Conservation (phyloP, 139 green algal genomes). For the Micromonas pusilla region DNA sequence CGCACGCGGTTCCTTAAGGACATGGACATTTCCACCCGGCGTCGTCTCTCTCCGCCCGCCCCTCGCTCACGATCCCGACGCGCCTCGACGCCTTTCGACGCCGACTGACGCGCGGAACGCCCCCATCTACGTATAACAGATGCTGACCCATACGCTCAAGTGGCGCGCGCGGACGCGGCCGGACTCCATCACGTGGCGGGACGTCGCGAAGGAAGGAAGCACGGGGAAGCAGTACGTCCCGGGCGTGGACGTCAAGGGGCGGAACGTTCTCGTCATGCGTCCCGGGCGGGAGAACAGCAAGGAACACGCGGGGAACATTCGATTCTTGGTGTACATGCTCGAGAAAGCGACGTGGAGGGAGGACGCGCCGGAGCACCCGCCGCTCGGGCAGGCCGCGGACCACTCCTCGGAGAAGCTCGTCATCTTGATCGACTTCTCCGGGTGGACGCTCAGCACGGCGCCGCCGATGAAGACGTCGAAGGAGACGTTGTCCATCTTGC, state of each 20-base stretch:
- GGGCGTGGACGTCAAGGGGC: conserved; percentile 27
- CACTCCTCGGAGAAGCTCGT: conserved; percentile 37
- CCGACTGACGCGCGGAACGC: too few species aligned
- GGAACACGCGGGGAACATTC: conserved; percentile 43
- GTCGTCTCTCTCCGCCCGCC: too few species aligned
- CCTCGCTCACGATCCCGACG: too few species aligned
- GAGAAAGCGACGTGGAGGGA: conserved; percentile 37
- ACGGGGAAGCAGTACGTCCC: conserved; percentile 46
- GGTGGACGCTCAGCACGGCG: conserved; percentile 40
- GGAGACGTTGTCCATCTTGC: conserved; percentile 51
- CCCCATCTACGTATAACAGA: too few species aligned
- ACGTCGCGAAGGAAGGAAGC: conserved; percentile 34
- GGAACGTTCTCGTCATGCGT: conserved; percentile 41
- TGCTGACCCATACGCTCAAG: conserved; percentile 38
- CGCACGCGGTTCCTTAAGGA: too few species aligned
- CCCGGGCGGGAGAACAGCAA: conserved; percentile 42
- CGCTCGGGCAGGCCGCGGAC: neutral
- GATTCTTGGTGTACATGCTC: conserved; percentile 45
- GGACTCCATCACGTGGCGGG: conserved; percentile 27
- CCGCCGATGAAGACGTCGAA: conserved; percentile 46
- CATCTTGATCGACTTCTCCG: conserved; percentile 47
- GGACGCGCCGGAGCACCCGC: neutral
- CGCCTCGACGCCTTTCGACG: too few species aligned
- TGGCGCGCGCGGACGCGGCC: conserved; percentile 32
- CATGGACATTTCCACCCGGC: too few species aligned